Conservation (phyloP, 352 stramenopile species). For the Phytophthora cryptogea region DNA sequence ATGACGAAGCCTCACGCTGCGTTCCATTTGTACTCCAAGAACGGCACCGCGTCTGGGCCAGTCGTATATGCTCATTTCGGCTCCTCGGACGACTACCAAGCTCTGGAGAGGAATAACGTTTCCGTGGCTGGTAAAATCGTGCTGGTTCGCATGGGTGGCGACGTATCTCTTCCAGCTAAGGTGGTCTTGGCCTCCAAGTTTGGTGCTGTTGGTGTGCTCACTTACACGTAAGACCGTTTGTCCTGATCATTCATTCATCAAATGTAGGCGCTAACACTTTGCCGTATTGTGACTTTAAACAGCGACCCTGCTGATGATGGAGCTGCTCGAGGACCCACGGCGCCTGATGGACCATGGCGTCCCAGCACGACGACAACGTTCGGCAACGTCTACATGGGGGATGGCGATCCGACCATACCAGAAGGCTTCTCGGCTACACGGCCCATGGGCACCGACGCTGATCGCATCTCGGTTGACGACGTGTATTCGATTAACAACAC, state of each 20-base stretch:
- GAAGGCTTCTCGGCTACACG: constrained; percentile 61
- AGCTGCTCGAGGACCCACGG: constrained; percentile 47
- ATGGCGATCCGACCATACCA: constrained; percentile 79
- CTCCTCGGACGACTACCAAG: constrained; percentile 64
- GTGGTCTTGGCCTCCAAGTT: constrained; percentile 64
- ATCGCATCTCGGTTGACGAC: constrained; percentile 76
- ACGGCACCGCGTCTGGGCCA: constrained; percentile 56
- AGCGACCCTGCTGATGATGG: constrained; percentile 78
- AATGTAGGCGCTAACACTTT: not conserved
- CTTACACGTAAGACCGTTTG: constrained; percentile 63
- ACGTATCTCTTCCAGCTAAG: constrained; percentile 74
- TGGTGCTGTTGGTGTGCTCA: constrained; percentile 69
- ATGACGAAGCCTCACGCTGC: constrained; percentile 43
- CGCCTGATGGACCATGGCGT: constrained; percentile 75
- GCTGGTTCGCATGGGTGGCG: constrained; percentile 69
- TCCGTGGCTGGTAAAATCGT: constrained; percentile 55
- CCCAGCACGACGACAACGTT: constrained; percentile 56
- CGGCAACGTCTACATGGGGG: constrained; percentile 85
- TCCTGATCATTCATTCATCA: not conserved
- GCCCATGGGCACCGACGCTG: constrained; percentile 34
- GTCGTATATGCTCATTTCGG: constrained; percentile 85
- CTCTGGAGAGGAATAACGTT: constrained; percentile 52
- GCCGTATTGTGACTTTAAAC: not conserved
- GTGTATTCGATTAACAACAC: constrained; percentile 85
- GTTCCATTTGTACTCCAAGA: constrained; percentile 87